Evolutionary conservation across 208 protist genomes (phyloP), one percentile per base, ranked within the genome.

Genomic region (Acanthamoeba culbertsoni): DNA sequence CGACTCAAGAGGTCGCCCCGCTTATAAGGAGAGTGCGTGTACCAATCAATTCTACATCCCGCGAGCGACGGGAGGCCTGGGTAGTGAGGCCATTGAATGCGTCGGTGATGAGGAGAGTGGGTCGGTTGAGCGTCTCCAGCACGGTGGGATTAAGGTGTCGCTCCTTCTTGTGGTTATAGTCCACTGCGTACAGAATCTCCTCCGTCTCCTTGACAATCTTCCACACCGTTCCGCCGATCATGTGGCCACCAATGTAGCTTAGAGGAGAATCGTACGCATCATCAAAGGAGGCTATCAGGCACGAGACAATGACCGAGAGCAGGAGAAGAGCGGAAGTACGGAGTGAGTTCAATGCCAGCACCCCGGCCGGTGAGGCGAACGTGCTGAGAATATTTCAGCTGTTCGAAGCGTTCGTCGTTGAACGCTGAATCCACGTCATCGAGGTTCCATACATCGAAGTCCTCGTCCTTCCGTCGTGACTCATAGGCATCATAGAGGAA

Each of bases 141-240:
- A 98, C 93, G 26, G 96, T 95, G 12, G 88, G 55, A 75, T 96
- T 95, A 12, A 97, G 79, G 75, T 98, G 96, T 5, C 91, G 63
- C 59, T 98, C 98, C n/a, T 73, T 75, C 46, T 94, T 93, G 91
- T 98, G 95, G 91, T 98, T 98, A 73, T 94, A 98, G 91, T 98
- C 96, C 12, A 98, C 91, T 18, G 97, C 98, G 65, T 98, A 98
- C 16, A 98, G 73, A 53, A 98, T 97, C 26, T 98, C 95, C 59
- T 98, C 97, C 2, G 94, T 95, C 18, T 98, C 97, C 79, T 98
- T 98, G 12, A 51, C 84, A 37, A 98, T 98, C 23, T 96, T 93
- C 97, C 97, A 98, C 18, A 98, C 84, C 3, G 97, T 96, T 2
- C 96, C 97, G 46, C 97, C 97, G n/a, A 98, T 51, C 89, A 95